Conservation (phyloP, 257 asterid species). For the Fraxinus excelsior region DNA sequence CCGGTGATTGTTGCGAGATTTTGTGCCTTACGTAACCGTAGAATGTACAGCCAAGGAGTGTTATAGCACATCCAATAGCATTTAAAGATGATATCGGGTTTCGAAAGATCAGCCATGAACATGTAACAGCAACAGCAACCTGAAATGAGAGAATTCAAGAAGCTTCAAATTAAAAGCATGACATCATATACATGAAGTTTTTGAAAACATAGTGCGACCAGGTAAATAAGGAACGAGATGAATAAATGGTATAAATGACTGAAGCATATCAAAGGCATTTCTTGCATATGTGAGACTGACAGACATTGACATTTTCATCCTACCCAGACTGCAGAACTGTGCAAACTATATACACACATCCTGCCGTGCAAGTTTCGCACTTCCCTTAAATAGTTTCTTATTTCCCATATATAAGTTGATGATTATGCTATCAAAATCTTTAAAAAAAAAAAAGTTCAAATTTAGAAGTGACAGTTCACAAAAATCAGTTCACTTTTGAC, state of each 20-base stretch:
- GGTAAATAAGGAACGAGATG: background rate
- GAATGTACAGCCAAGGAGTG: conserved; percentile 85
- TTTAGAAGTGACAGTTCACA: background rate
- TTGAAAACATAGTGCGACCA: background rate
- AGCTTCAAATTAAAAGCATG: background rate
- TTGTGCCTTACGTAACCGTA: conserved; percentile 83
- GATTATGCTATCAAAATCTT: background rate
- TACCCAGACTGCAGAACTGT: too few relatives aligned
- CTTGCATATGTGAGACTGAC: too few relatives aligned
- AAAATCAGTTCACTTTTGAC: background rate
- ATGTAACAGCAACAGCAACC: conserved; percentile 96
- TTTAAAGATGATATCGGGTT: conserved; percentile 86
- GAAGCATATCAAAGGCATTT: too few relatives aligned
- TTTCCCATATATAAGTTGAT: background rate
- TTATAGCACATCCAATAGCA: conserved; percentile 76
- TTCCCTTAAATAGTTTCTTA: too few relatives aligned
- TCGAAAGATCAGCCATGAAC: conserved; percentile 88
- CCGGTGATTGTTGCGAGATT: conserved; percentile 61
- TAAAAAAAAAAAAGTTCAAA: background rate
- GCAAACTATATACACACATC: too few relatives aligned
- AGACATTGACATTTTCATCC: too few relatives aligned
- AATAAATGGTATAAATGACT: too few relatives aligned
- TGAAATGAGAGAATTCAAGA: conserved; percentile 23
- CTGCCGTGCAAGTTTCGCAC: too few relatives aligned
- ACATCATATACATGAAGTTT: background rate